These are phyloP conservation scores for Clonostachys rosea DNA, from an alignment of 2,329 filamentous ascomycete species.

Conservation along the genomic window DNA sequence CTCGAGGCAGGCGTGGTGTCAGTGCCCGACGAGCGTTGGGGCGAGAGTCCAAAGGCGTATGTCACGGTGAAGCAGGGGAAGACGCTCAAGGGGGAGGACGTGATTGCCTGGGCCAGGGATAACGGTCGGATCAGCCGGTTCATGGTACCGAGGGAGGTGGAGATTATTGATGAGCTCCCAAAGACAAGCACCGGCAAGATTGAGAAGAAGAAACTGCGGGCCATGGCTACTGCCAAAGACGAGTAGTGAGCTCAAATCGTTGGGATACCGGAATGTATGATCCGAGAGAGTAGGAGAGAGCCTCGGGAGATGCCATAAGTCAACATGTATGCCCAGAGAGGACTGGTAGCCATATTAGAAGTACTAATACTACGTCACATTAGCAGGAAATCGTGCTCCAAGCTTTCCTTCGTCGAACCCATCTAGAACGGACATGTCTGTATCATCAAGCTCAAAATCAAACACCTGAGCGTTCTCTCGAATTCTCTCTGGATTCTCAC, in stretches of 20 bases:
- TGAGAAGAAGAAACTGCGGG: constrained; percentile 86
- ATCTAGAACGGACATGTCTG: constrained; percentile 47
- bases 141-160: constrained; percentile 73
- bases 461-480: constrained; percentile 56
- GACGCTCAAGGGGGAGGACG: constrained; percentile 41
- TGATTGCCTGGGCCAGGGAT: constrained; percentile 84
- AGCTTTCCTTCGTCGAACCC: constrained; percentile 15
- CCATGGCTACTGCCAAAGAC: constrained; percentile 64
- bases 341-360: no score
- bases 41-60: constrained; percentile 92
- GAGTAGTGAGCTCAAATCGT: background rate
- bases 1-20: constrained; percentile 90
- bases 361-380: background rate
- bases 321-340: background rate
- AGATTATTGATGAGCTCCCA: constrained; percentile 81
- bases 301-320: no score
- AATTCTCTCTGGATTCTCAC: constrained; percentile 54
- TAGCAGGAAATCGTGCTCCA: background rate
- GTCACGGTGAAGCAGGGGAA: constrained; percentile 73
- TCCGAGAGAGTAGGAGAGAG: background rate
- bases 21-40: constrained; percentile 86
- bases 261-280: background rate
- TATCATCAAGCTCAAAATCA: constrained; percentile 48
- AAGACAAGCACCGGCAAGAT: constrained; percentile 98
- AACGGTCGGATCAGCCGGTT: constrained; percentile 81